Conservation (phyloP, 2,329 filamentous ascomycete genomes). For the Intubia oerlemansii region DNA sequence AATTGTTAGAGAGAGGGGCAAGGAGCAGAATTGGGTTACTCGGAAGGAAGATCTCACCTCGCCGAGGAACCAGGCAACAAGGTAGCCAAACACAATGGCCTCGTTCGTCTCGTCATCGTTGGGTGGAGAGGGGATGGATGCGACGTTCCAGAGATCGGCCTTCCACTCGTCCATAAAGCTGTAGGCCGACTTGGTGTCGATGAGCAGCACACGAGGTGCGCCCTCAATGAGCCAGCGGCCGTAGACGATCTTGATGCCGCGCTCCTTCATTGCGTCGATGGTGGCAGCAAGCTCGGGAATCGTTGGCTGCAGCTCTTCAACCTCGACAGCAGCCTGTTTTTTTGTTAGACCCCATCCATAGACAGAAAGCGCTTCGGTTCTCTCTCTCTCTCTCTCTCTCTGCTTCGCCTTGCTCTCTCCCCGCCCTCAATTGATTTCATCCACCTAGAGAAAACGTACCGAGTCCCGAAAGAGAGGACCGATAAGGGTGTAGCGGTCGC, state of each 20-base stretch:
- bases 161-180: conserved; percentile 92
- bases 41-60: conserved; percentile 62
- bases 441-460: conserved; percentile 22
- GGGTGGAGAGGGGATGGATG: conserved; percentile 82
- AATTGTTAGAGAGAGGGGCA: not conserved
- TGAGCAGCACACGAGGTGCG: conserved; percentile 77
- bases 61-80: conserved; percentile 94
- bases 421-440: not conserved
- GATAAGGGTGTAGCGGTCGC: conserved; percentile 86
- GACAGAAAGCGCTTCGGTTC: no score
- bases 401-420: not conserved
- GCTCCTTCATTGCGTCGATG: conserved; percentile 80
- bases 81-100: conserved; percentile 89
- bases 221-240: conserved; percentile 96
- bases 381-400: not conserved
- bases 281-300: conserved; percentile 60
- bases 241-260: conserved; percentile 77
- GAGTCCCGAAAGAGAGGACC: conserved; percentile 84
- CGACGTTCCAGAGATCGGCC: conserved; percentile 77
- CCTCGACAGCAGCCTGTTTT: conserved; percentile 75
- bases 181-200: conserved; percentile 89
- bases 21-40: no score
- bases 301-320: conserved; percentile 76
- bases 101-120: conserved; percentile 92
- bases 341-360: no score